phyloP scores from a whole-genome alignment of 2,329 filamentous ascomycete species.

The Aspergillus sp. region DNA sequence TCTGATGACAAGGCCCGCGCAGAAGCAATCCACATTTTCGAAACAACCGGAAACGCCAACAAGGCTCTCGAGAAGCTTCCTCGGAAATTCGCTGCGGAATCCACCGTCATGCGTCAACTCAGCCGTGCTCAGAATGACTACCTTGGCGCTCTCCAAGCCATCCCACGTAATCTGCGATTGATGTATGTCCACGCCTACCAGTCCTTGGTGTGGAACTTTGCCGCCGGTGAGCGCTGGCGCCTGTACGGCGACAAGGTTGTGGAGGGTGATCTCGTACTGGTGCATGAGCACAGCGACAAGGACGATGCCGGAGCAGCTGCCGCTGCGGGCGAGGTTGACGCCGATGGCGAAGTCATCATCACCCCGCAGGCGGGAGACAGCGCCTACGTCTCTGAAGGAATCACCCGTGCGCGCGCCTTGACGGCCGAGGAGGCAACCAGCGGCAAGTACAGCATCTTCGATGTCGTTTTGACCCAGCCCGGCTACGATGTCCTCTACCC shows the following conservation, averaged over 20 bases:
- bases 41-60: constrained; percentile 58
- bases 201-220: constrained; percentile 89
- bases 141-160: constrained; percentile 75
- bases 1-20: constrained; percentile 79
- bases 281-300: constrained; percentile 59
- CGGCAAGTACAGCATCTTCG: constrained; percentile 77
- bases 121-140: constrained; percentile 64
- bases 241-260: constrained; percentile 72
- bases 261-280: constrained; percentile 80
- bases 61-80: constrained; percentile 71
- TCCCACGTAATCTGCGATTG: constrained; percentile 77
- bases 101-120: constrained; percentile 76
- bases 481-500: constrained; percentile 91
- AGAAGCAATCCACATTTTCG: constrained; percentile 74
- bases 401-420: constrained; percentile 71
- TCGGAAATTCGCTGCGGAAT: constrained; percentile 78
- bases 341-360: constrained; percentile 67
- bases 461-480: constrained; percentile 88
- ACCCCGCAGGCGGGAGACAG: constrained; percentile 61
- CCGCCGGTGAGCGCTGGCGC: constrained; percentile 77
- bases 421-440: constrained; percentile 75
- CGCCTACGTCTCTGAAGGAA: constrained; percentile 55
- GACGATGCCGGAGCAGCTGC: constrained; percentile 29
- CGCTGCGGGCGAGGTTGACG: constrained; percentile 50
- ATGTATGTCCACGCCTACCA: constrained; percentile 99